Evolutionary conservation across 2,329 filamentous ascomycete species (phyloP), one percentile per base, ranked within the genome.

Genomic region (Ceratocystis harringtonii): DNA sequence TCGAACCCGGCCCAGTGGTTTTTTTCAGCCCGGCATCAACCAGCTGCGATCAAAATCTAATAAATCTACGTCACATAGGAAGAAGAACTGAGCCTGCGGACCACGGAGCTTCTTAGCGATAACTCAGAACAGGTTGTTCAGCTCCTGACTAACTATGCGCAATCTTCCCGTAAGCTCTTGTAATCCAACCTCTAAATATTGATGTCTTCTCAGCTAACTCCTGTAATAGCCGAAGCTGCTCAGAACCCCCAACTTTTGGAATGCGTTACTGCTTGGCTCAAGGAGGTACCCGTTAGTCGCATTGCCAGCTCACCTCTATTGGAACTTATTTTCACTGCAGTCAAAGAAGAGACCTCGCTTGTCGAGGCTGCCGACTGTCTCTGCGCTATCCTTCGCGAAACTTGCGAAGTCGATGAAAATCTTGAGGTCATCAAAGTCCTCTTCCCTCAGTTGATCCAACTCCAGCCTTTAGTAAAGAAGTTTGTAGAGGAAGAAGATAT

Each of bases 201-300:
- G 10, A 1, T 52, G 12, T 30, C 36, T 19, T 52, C 6, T n/a
- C 17, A 30, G 57, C 28, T 55, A 44, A 32, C 41, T 30, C 61
- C 22, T 30, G n/a, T 25, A 36, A 12, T 71, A 91, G 90, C 82
- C 62, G 78, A 84, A 61, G 91, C 92, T 28, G 83, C 90, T 7
- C 87, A 86, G 68, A 96, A 96, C 72, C 92, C 92, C 1, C 88
- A 92, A 72, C 81, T 99, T 61, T 85, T 97, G 74, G 90, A 96
- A 71, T 97, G 94, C 74, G 91, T 97, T 70, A 95, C 91, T 41
- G 96, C 94, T 2, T 99, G 94, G 94, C 82, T 97, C 70, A 85
- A 91, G 70, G 94, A 99, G 76, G 90, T 99, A 5, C 90, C 92
- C 0, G 83, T 95, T 61, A 81, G 81, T 69, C 86, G 89, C 68